Evolutionary conservation across 495 filamentous ascomycete genomes (phyloP).

Genomic region (Ramalina peruviana): DNA sequence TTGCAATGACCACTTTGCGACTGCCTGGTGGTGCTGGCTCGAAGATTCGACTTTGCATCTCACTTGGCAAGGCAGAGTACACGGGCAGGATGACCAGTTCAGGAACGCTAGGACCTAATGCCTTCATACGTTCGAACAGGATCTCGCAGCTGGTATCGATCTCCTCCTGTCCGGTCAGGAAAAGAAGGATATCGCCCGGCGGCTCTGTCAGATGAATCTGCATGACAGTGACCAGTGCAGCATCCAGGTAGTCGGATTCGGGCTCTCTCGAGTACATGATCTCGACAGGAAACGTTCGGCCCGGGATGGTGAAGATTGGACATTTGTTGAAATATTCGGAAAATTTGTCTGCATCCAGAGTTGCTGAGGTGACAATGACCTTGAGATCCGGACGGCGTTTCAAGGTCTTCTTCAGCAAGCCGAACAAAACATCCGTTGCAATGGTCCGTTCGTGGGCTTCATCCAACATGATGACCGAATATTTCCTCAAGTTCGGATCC

Average conservation of each 20-base stretch:
- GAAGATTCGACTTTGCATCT: slow-evolving; percentile 91
- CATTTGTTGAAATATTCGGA: slow-evolving; percentile 87
- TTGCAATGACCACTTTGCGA: slow-evolving; percentile 93
- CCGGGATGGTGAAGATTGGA: slow-evolving; percentile 92
- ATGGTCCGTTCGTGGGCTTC: slow-evolving; percentile 98
- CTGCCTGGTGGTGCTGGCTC: slow-evolving; percentile 80
- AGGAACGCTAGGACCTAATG: slow-evolving; percentile 75
- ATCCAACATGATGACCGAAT: slow-evolving; percentile 95
- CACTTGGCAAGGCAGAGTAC: slow-evolving; percentile 80
- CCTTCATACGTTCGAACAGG: slow-evolving; percentile 91
- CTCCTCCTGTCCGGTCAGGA: slow-evolving; percentile 94
- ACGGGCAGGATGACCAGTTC: slow-evolving; percentile 90
- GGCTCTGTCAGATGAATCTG: slow-evolving; percentile 92
- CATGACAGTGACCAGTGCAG: slow-evolving; percentile 93
- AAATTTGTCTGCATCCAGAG: slow-evolving; percentile 95
- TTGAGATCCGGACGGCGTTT: slow-evolving; percentile 77
- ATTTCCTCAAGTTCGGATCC: slow-evolving; percentile 73
- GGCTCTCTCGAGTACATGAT: slow-evolving; percentile 90
- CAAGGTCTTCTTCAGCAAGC: slow-evolving; percentile 83
- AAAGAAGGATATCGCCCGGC: slow-evolving; percentile 82
- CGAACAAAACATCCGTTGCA: slow-evolving; percentile 89
- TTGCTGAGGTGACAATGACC: slow-evolving; percentile 91
- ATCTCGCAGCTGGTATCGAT: slow-evolving; percentile 93
- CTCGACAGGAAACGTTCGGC: slow-evolving; percentile 87
- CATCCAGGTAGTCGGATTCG: slow-evolving; percentile 89